Conservation (phyloP, 2,329 filamentous ascomycete genomes). For the Aaosphaeria arxii region DNA sequence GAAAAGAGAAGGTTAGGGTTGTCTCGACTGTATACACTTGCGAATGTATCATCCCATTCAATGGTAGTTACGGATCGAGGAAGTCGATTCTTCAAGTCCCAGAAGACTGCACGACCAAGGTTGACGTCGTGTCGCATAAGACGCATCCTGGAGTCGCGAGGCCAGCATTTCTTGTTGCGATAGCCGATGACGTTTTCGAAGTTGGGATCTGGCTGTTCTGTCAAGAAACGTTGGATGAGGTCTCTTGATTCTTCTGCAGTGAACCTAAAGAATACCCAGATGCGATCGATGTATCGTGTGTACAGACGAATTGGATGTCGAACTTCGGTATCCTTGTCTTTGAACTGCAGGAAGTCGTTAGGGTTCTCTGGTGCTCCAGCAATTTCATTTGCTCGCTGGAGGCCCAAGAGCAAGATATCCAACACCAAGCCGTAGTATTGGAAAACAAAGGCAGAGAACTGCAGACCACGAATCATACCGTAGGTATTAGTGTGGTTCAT, state of each 20-base stretch:
- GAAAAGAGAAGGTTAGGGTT: conserved; percentile 97
- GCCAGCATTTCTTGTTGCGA: conserved; percentile 99
- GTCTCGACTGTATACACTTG: conserved; percentile 95
- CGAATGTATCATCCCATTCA: conserved; percentile 98
- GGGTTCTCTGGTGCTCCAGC: conserved; percentile 89
- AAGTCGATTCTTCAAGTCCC: conserved; percentile 96
- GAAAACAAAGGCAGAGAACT: conserved; percentile 98
- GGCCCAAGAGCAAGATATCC: conserved; percentile 84
- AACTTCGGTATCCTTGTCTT: conserved; percentile 86
- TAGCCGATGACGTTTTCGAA: conserved; percentile 99
- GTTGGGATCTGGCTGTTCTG: conserved; percentile 96
- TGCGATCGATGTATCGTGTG: conserved; percentile 95
- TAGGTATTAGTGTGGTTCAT: conserved; percentile 99
- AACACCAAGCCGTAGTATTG: conserved; percentile 97
- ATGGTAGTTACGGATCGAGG: conserved; percentile 95
- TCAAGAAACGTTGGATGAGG: conserved; percentile 94
- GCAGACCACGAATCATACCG: conserved; percentile 94
- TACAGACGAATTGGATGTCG: conserved; percentile 97
- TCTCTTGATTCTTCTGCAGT: conserved; percentile 91
- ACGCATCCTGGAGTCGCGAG: conserved; percentile 93
- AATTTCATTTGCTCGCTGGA: conserved; percentile 96
- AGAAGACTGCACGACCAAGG: conserved; percentile 94
- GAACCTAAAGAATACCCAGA: conserved; percentile 97
- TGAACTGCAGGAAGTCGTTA: conserved; percentile 97
- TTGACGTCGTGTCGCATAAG: conserved; percentile 99